Percentiles rank a stretch among this genome's conserved stretches.
Conservation (phyloP, 2,329 filamentous ascomycete genomes). For the Fusarium citri region DNA sequence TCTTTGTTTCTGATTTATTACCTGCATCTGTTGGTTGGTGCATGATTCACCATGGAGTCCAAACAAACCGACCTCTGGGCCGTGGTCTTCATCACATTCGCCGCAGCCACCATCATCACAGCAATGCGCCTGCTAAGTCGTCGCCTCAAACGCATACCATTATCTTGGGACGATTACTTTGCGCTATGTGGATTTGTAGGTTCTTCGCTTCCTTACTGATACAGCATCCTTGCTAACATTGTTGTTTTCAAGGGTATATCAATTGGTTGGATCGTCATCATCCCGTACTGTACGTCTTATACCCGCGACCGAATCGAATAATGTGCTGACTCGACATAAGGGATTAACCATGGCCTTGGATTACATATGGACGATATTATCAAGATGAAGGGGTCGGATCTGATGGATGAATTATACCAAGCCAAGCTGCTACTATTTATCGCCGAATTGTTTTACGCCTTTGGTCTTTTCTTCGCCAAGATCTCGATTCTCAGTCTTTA, state of each 20-base stretch:
- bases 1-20: not conserved
- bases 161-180: conserved; percentile 41
- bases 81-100: conserved; percentile 33
- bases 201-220: not conserved
- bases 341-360: conserved; percentile 33
- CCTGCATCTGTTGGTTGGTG: not conserved
- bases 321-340: conserved; percentile 15
- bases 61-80: conserved; percentile 31
- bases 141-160: conserved; percentile 21
- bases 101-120: conserved; percentile 33
- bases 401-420: not conserved
- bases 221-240: not conserved
- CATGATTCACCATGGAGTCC: conserved; percentile 17
- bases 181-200: conserved; percentile 34
- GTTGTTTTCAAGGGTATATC: conserved; percentile 16
- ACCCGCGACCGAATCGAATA: not conserved
- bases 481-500: conserved; percentile 47
- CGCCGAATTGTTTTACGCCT: conserved; percentile 47
- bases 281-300: conserved; percentile 33
- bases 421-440: conserved; percentile 33
- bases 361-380: conserved; percentile 21
- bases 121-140: conserved; percentile 32
- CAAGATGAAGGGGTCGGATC: not conserved
- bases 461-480: conserved; percentile 46
- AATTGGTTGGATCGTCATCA: conserved; percentile 29